Evolutionary conservation across 2,329 filamentous ascomycete species (phyloP).

Genomic region (Trichoderma hamatum): DNA sequence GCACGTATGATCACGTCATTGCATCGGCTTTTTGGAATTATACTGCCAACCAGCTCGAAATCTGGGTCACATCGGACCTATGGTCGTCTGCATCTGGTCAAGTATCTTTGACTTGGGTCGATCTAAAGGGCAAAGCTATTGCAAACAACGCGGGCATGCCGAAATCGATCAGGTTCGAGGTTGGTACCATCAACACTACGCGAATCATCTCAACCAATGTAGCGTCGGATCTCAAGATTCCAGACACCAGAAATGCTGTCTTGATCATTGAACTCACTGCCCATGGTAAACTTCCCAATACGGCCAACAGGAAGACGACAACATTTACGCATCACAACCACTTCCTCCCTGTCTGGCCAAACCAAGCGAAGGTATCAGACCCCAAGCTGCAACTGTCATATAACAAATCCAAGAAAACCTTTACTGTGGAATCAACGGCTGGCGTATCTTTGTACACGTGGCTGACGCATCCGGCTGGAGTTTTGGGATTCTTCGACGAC

Average conservation of each 20-base stretch:
- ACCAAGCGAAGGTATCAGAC: constrained; percentile 27
- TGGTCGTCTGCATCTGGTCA: constrained; percentile 27
- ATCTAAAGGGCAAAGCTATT: constrained; percentile 24
- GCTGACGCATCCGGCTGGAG: constrained; percentile 28
- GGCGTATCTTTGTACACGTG: constrained; percentile 30
- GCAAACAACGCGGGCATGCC: constrained; percentile 26
- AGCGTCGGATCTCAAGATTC: constrained; percentile 19
- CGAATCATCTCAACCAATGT: constrained; percentile 24
- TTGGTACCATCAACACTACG: constrained; percentile 28
- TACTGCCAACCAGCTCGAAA: constrained; percentile 10
- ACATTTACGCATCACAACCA: constrained; percentile 27
- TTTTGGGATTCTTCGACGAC: constrained; percentile 30
- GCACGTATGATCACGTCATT: constrained; percentile 62
- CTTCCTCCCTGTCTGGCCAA: constrained; percentile 29
- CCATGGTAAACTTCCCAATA: constrained; percentile 27
- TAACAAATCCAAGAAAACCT: constrained; percentile 23
- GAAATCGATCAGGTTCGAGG: constrained; percentile 21
- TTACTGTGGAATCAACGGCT: constrained; percentile 28
- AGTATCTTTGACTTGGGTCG: constrained; percentile 26
- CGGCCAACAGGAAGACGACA: neutral
- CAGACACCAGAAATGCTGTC: constrained; percentile 25
- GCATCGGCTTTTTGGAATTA: constrained; percentile 44
- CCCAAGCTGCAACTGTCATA: constrained; percentile 26
- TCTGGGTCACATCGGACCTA: constrained; percentile 29
- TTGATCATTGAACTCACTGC: constrained; percentile 27